Base-by-base conservation (phyloP, 495 filamentous ascomycete genomes). In the Aspergillus homomorphus region DNA sequence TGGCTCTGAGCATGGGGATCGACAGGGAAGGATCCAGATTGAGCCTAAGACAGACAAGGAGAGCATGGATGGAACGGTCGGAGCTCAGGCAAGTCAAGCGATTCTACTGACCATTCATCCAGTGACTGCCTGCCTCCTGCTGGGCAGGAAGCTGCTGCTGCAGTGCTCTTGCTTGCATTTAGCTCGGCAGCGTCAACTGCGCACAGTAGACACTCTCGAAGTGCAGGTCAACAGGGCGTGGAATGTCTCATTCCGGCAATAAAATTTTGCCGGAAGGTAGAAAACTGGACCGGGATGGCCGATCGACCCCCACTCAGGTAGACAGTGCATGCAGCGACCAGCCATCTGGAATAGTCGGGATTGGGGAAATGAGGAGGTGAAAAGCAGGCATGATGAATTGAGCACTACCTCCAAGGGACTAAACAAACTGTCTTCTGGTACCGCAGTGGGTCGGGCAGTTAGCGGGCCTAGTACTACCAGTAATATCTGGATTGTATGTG, bases 11-110 rank as follows among this genome's bases (percentile, higher is more conserved):
- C 24, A 51, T 51, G 48, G 23, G 6, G 48, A 51, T 51, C 48
- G 24, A 24, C 48, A 19, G 24, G 48, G 48, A 28, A 23, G n/a
- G 15, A 28, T 8, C 48, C 48, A 26, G 48, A 51, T 51, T 23
- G 48, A 30, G 48, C 2, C 6, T 10, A 12, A 38, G 33, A 38
- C 33, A 26, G 23, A 19, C 22, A 16, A 30, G 19, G 48, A 28
- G 28, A 51, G 23, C 18, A 23, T 5, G 24, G 23, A 26, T 51
- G 48, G 48, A 30, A 51, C 22, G 18, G 24, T 30, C 48, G 48
- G 48, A 51, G 10, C 16, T 28, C 48, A 26, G 48, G 48, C 48
- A 51, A 51, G 48, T 28, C 24, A 51, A 28, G 48, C 22, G 33
- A 38, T 38, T 7, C 4, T 38, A 38, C 10, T 38, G 8, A n/a